Conservation (phyloP, 768 basidiomycete species). For the Termitomyces sp. region DNA sequence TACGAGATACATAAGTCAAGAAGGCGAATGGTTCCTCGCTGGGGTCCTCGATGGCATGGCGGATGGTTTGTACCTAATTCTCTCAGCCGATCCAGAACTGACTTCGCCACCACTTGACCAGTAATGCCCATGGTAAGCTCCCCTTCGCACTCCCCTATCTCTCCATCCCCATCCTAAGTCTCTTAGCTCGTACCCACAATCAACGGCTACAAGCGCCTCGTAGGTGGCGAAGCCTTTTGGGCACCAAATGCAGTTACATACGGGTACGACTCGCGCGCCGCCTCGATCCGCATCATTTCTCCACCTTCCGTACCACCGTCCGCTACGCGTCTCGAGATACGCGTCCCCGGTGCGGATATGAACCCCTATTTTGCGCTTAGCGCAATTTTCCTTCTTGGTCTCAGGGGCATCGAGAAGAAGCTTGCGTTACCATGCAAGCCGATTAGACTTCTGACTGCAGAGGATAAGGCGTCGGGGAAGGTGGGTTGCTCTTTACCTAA, state of each 20-base stretch:
- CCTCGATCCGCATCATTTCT: constrained; percentile 88
- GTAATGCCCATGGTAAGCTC: constrained; percentile 80
- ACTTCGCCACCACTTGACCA: no score
- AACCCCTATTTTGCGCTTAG: constrained; percentile 89
- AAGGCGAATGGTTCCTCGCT: constrained; percentile 91
- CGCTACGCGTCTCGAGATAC: constrained; percentile 89
- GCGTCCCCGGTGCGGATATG: constrained; percentile 96
- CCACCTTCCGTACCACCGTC: constrained; percentile 81
- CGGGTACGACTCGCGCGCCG: constrained; percentile 93
- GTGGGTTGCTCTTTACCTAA: constrained; percentile 23
- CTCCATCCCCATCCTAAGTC: background rate
- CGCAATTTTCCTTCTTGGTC: constrained; percentile 82
- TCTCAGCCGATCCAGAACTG: no score
- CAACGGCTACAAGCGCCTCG: constrained; percentile 96
- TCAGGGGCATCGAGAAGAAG: constrained; percentile 84
- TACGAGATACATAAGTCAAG: constrained; percentile 78
- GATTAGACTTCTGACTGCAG: constrained; percentile 52
- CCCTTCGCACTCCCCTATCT: background rate
- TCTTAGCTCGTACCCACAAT: constrained; percentile 79
- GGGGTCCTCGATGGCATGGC: constrained; percentile 87
- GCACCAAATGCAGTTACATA: constrained; percentile 92
- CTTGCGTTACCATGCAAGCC: constrained; percentile 67
- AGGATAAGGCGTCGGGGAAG: constrained; percentile 58
- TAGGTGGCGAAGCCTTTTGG: constrained; percentile 93
- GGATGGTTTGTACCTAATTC: constrained; percentile 54